A percentile compares a stretch with the other conserved stretches of the same genome.
Evolutionary conservation across 2,329 filamentous ascomycete genomes (phyloP).

Genomic region (Colletotrichum orbiculare): DNA sequence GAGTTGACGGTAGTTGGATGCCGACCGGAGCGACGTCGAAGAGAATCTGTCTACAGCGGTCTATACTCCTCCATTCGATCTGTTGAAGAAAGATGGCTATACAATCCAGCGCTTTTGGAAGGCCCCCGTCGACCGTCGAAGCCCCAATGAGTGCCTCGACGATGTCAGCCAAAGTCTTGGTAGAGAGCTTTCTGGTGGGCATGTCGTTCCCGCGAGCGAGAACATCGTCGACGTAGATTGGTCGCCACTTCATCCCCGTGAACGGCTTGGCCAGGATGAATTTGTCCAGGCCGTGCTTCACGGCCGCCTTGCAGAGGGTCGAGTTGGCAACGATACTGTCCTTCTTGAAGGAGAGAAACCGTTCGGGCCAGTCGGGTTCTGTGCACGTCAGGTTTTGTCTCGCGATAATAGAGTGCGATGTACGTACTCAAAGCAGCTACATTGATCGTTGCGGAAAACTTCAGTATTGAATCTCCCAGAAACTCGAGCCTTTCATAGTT

Average conservation of each 20-base stretch:
- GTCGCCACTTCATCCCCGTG: slow-evolving; percentile 77
- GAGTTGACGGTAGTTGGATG: slow-evolving; percentile 50
- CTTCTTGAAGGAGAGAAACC: slow-evolving; percentile 76
- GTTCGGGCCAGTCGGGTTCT: slow-evolving; percentile 80
- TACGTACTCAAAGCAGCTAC: slow-evolving; percentile 64
- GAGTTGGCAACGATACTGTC: slow-evolving; percentile 79
- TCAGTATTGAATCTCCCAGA: slow-evolving; percentile 85
- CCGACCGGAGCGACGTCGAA: slow-evolving; percentile 52
- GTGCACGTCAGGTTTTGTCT: slow-evolving; percentile 32
- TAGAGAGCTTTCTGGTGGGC: slow-evolving; percentile 62
- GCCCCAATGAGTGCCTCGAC: slow-evolving; percentile 87
- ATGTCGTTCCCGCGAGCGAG: slow-evolving; percentile 38
- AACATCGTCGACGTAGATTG: slow-evolving; percentile 64
- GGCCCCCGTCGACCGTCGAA: slow-evolving; percentile 75
- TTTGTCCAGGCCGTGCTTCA: slow-evolving; percentile 72
- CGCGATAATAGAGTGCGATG: not conserved
- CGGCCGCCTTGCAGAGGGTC: slow-evolving; percentile 73
- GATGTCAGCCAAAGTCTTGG: slow-evolving; percentile 87
- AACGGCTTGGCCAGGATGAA: slow-evolving; percentile 79
- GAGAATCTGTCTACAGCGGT: slow-evolving; percentile 54
- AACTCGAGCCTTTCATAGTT: slow-evolving; percentile 91
- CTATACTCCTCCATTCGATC: slow-evolving; percentile 62
- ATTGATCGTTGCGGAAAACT: slow-evolving; percentile 76
- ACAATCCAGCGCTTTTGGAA: slow-evolving; percentile 71
- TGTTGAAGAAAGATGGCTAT: slow-evolving; percentile 75